Conservation (phyloP, 2,329 filamentous ascomycete species). For the Aulographum hederae region DNA sequence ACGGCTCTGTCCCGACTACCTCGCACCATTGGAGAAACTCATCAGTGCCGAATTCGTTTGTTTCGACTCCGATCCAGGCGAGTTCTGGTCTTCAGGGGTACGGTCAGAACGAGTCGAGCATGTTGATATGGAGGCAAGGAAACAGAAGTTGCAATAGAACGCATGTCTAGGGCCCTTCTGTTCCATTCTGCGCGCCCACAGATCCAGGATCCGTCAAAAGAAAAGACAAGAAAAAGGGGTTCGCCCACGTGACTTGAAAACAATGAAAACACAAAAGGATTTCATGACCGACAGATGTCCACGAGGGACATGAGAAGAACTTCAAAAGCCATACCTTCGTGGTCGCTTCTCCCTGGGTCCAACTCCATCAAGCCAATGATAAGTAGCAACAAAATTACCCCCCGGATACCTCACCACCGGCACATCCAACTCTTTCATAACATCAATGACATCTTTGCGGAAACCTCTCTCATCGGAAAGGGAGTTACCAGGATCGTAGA, state of each 20-base stretch:
- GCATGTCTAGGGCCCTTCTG: too few relatives aligned
- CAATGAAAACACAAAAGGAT: too few relatives aligned
- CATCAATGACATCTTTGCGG: conserved; percentile 59
- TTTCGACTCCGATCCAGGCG: conserved; percentile 61
- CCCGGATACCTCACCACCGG: conserved; percentile 69
- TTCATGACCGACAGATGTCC: too few relatives aligned
- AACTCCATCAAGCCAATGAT: conserved; percentile 71
- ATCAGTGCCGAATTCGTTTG: conserved; percentile 67
- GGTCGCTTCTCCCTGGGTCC: conserved; percentile 55
- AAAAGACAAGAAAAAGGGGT: not conserved
- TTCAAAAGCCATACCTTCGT: conserved; percentile 19
- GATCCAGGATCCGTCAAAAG: not conserved
- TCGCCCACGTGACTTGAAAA: too few relatives aligned
- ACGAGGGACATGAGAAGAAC: too few relatives aligned
- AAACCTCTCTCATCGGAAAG: conserved; percentile 61
- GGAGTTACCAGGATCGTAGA: conserved; percentile 59
- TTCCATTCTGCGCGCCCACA: too few relatives aligned
- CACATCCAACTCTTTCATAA: conserved; percentile 53
- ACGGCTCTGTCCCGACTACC: conserved; percentile 56
- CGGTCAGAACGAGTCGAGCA: too few relatives aligned
- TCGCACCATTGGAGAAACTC: conserved; percentile 75
- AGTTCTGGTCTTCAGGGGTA: conserved; percentile 42
- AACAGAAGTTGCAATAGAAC: too few relatives aligned
- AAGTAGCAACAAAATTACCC: conserved; percentile 71
- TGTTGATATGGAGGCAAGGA: too few relatives aligned